phyloP scores from a whole-genome alignment of 1,139 yeast species.

The Arxiozyma slooffiae region DNA sequence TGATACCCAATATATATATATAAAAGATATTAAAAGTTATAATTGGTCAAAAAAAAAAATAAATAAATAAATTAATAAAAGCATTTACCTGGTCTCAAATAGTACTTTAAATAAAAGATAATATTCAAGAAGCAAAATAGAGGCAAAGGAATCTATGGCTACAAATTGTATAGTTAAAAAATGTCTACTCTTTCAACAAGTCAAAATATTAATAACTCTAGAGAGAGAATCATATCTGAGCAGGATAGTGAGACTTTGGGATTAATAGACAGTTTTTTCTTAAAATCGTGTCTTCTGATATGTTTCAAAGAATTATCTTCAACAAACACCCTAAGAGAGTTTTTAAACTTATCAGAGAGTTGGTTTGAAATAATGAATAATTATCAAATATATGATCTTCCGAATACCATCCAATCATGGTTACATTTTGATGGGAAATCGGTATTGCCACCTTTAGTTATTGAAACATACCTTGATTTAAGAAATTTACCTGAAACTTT shows the following conservation, averaged over 20 bases:
- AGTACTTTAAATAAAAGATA: neutral
- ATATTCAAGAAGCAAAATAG: neutral
- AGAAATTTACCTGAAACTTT: constrained; percentile 51
- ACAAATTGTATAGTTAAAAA: neutral
- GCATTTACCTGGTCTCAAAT: neutral
- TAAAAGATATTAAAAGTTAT: no score
- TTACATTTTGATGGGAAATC: constrained; percentile 19
- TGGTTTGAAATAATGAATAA: constrained; percentile 13
- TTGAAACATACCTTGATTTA: constrained; percentile 75
- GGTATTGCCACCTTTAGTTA: constrained; percentile 62
- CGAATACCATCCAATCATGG: constrained; percentile 23
- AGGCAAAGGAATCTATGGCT: neutral
- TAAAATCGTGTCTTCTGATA: constrained; percentile 25
- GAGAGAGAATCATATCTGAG: constrained; percentile 3
- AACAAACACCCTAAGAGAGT: constrained; percentile 9
- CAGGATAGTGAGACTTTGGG: constrained; percentile 14
- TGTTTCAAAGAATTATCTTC: constrained; percentile 17
- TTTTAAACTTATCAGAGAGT: constrained; percentile 14
- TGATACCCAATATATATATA: no score
- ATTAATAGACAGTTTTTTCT: constrained; percentile 27
- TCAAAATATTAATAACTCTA: neutral
- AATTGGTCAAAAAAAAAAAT: neutral
- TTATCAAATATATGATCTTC: constrained; percentile 9
- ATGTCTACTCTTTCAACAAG: neutral
- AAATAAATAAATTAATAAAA: no score